Evolutionary conservation across 768 basidiomycete species (phyloP).

Genomic region (Lactarius pseudohatsudake): DNA sequence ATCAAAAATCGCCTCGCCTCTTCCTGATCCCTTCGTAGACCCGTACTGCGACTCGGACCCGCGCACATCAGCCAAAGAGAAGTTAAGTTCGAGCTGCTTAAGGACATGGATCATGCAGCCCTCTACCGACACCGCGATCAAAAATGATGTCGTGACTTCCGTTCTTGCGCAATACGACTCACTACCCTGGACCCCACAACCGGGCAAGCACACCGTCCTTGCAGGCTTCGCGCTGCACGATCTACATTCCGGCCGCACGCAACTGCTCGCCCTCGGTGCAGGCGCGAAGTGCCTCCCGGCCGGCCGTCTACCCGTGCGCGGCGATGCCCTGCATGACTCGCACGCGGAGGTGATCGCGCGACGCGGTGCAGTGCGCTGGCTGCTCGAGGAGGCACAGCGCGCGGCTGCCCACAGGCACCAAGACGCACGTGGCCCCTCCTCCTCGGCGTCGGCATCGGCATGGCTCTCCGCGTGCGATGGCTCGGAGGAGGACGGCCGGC

Average conservation of each 20-base stretch:
- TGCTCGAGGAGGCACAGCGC: conserved; percentile 66
- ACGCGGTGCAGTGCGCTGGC: conserved; percentile 74
- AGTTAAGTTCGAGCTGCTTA: neutral
- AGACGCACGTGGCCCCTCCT: conserved; percentile 37
- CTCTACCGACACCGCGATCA: conserved; percentile 25
- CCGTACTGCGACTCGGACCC: neutral
- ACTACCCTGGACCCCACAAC: conserved; percentile 51
- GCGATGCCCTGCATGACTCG: conserved; percentile 83
- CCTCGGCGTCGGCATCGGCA: conserved; percentile 1
- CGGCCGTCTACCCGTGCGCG: conserved; percentile 55
- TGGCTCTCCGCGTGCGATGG: conserved; percentile 47
- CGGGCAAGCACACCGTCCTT: conserved; percentile 61
- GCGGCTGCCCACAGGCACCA: conserved; percentile 14
- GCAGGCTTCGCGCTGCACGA: conserved; percentile 55
- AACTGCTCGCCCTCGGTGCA: conserved; percentile 71
- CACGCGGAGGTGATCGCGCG: conserved; percentile 94
- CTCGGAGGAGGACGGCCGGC: conserved; percentile 35
- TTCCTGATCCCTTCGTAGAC: neutral
- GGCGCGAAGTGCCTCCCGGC: conserved; percentile 86
- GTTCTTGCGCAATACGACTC: conserved; percentile 47
- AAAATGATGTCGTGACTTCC: conserved; percentile 37
- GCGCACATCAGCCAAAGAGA: neutral
- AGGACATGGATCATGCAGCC: neutral
- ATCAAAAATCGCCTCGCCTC: neutral
- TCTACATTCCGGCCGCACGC: conserved; percentile 34